Evolutionary conservation across 2,329 filamentous ascomycete species (phyloP).

Genomic region (Claviceps sp.): DNA sequence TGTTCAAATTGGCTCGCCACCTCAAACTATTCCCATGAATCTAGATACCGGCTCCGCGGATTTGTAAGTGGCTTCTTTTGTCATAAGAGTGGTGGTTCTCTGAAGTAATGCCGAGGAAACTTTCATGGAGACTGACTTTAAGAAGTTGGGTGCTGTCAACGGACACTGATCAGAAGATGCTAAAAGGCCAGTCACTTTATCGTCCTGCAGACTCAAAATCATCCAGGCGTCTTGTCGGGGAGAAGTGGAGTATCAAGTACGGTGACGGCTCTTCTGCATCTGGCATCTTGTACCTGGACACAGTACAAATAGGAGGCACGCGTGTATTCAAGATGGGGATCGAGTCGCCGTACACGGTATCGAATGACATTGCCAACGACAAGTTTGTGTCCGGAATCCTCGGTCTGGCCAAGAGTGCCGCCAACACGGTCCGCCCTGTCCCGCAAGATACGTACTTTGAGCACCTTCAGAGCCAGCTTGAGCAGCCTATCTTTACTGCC

Average conservation of each 20-base stretch:
- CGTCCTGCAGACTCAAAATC: slow-evolving; percentile 30
- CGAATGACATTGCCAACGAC: slow-evolving; percentile 24
- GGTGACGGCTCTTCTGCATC: slow-evolving; percentile 50
- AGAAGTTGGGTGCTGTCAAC: slow-evolving; percentile 56
- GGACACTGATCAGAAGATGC: slow-evolving; percentile 33
- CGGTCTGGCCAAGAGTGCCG: slow-evolving; percentile 18
- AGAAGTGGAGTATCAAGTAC: slow-evolving; percentile 47
- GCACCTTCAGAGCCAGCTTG: slow-evolving; percentile 18
- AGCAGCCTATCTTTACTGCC: slow-evolving; percentile 23
- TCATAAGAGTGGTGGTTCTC: background rate
- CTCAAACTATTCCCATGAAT: slow-evolving; percentile 48
- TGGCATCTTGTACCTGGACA: slow-evolving; percentile 54
- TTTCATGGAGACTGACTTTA: background rate
- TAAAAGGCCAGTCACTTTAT: slow-evolving; percentile 44
- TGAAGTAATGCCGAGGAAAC: background rate
- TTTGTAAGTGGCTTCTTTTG: slow-evolving; percentile 18
- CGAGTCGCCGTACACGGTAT: slow-evolving; percentile 48
- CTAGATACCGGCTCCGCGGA: slow-evolving; percentile 52
- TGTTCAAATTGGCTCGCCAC: slow-evolving; percentile 45
- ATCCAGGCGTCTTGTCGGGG: slow-evolving; percentile 25
- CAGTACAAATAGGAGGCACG: slow-evolving; percentile 46
- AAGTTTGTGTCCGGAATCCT: slow-evolving; percentile 23
- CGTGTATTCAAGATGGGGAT: slow-evolving; percentile 49
- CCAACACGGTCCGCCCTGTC: slow-evolving; percentile 21
- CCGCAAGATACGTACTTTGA: slow-evolving; percentile 22